Evolutionary conservation across 352 stramenopile species (phyloP).

Genomic region (Globisporangium cederbergense): DNA sequence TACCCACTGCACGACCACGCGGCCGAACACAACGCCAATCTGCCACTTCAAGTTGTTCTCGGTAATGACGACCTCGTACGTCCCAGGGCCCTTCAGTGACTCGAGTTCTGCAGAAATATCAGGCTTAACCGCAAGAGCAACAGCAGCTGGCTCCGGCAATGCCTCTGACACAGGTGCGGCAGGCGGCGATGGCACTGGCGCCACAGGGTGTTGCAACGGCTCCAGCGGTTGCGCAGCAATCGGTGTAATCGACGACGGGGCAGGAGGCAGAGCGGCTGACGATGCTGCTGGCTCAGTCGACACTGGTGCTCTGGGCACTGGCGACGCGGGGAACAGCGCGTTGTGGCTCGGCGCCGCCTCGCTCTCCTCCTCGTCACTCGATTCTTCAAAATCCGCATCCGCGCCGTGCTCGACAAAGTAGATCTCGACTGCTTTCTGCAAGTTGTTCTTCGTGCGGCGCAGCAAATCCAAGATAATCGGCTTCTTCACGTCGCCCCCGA

Average conservation of each 20-base stretch:
- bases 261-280: slow-evolving; percentile 30
- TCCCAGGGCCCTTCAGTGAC: slow-evolving; percentile 51
- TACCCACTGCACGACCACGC: slow-evolving; percentile 77
- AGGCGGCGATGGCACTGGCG: background rate
- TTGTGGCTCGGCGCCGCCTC: slow-evolving; percentile 20
- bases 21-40: slow-evolving; percentile 82
- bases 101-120: slow-evolving; percentile 31
- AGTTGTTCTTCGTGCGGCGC: slow-evolving; percentile 58
- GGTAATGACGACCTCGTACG: slow-evolving; percentile 80
- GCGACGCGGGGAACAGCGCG: slow-evolving; percentile 23
- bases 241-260: slow-evolving; percentile 38
- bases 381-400: slow-evolving; percentile 39
- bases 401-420: slow-evolving; percentile 68
- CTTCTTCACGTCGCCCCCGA: slow-evolving; percentile 60
- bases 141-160: background rate
- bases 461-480: slow-evolving; percentile 56
- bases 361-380: slow-evolving; percentile 34
- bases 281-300: slow-evolving; percentile 19
- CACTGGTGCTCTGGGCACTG: slow-evolving; percentile 20
- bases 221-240: slow-evolving; percentile 56
- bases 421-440: slow-evolving; percentile 76
- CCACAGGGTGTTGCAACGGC: slow-evolving; percentile 36
- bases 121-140: slow-evolving; percentile 17
- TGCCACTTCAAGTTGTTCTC: slow-evolving; percentile 77
- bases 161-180: background rate